A percentile compares a stretch with the other conserved stretches of the same genome.
These are phyloP conservation scores for Botryotinia calthae DNA, from an alignment of 2,329 filamentous ascomycete species.

Conservation along the genomic window DNA sequence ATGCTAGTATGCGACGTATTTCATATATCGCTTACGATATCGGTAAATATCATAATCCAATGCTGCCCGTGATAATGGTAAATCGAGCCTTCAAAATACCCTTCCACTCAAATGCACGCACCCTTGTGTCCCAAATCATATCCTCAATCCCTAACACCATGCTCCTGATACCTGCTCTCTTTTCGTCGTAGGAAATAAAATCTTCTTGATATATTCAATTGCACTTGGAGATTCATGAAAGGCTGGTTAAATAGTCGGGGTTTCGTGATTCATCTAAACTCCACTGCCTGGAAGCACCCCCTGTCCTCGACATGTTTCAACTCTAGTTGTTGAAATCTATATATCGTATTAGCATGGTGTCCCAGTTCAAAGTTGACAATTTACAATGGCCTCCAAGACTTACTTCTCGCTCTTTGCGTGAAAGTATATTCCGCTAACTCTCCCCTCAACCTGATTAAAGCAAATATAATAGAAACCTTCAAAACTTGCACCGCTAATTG, in stretches of 20 bases:
- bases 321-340: constrained; percentile 87
- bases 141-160: constrained; percentile 16
- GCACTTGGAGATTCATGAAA: neutral
- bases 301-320: constrained; percentile 82
- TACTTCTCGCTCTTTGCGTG: constrained; percentile 97
- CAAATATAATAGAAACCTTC: constrained; percentile 99
- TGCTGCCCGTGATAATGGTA: neutral
- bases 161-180: constrained; percentile 14
- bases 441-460: constrained; percentile 88
- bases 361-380: neutral
- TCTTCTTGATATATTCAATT: constrained; percentile 15
- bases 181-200: neutral
- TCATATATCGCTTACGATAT: neutral
- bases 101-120: neutral
- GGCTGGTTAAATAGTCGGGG: constrained; percentile 19
- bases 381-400: constrained; percentile 41
- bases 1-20: neutral
- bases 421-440: constrained; percentile 92
- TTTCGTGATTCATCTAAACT: constrained; percentile 69
- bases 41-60: neutral
- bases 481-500: constrained; percentile 91
- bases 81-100: constrained; percentile 1
- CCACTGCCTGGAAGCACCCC: constrained; percentile 81
- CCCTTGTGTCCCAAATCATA: constrained; percentile 9
- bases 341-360: constrained; percentile 24